A percentile compares a stretch with the other conserved stretches of the same genome.
Evolutionary conservation across 2,329 filamentous ascomycete genomes (phyloP).

Genomic region (Plenodomus biglobosus): DNA sequence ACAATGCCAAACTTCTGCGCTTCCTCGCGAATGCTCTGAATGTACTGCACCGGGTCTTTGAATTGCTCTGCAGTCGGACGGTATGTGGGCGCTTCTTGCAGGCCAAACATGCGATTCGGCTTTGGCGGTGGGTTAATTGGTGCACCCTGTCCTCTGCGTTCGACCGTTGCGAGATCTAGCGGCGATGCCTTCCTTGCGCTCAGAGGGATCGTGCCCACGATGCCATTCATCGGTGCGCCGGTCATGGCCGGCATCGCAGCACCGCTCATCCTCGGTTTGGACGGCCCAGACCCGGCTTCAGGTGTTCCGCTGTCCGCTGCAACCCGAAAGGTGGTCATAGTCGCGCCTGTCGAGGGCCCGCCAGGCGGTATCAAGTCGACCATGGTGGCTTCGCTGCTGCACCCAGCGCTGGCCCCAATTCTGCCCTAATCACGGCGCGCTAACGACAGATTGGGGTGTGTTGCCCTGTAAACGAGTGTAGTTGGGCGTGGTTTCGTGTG

Average conservation of each 20-base stretch:
- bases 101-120: slow-evolving; percentile 76
- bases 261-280: slow-evolving; percentile 37
- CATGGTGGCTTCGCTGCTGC: slow-evolving; percentile 35
- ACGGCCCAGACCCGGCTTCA: slow-evolving; percentile 24
- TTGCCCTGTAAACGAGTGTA: slow-evolving; percentile 5
- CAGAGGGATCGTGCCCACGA: slow-evolving; percentile 55
- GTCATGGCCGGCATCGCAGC: slow-evolving; percentile 24
- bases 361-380: slow-evolving; percentile 40
- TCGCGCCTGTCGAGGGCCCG: slow-evolving; percentile 37
- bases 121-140: slow-evolving; percentile 75
- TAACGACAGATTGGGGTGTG: slow-evolving; percentile 11
- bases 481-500: slow-evolving; percentile 10
- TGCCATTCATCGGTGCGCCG: slow-evolving; percentile 43
- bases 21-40: slow-evolving; percentile 86
- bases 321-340: slow-evolving; percentile 44
- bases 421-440: slow-evolving; percentile 9
- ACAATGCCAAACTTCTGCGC: slow-evolving; percentile 87
- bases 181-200: slow-evolving; percentile 67
- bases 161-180: slow-evolving; percentile 84
- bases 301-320: slow-evolving; percentile 32
- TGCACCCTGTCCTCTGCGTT: slow-evolving; percentile 81
- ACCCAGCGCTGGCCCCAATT: slow-evolving; percentile 21
- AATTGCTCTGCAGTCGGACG: slow-evolving; percentile 91
- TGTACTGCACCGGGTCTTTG: slow-evolving; percentile 90
- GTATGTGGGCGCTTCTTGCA: slow-evolving; percentile 89